Conservation (phyloP, 805 yeast genomes). For the Suhomyces canberraensis region DNA sequence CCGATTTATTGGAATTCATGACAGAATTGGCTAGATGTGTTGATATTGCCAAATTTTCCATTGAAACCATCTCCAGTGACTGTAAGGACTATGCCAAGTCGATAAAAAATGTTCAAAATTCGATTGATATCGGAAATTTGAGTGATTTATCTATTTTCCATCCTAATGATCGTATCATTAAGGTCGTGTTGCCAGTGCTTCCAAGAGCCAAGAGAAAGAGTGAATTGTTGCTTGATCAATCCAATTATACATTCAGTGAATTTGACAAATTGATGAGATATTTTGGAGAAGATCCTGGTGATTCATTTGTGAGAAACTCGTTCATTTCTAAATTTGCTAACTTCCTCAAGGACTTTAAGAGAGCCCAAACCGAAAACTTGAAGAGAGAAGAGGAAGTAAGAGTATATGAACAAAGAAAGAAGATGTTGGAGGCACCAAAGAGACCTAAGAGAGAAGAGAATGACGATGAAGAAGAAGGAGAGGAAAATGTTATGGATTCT, state of each 20-base stretch:
- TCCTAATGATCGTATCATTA: slow-evolving; percentile 60
- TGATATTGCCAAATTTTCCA: slow-evolving; percentile 56
- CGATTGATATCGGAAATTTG: slow-evolving; percentile 60
- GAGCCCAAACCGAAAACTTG: slow-evolving; percentile 62
- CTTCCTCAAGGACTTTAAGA: slow-evolving; percentile 59
- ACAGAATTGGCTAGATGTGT: slow-evolving; percentile 54
- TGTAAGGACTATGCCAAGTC: slow-evolving; percentile 52
- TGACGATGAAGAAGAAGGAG: slow-evolving; percentile 37
- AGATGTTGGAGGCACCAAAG: slow-evolving; percentile 50
- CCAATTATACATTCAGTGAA: slow-evolving; percentile 47
- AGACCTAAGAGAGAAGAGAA: slow-evolving; percentile 20
- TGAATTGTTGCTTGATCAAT: slow-evolving; percentile 48
- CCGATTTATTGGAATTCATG: slow-evolving; percentile 58
- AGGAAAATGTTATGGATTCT: slow-evolving; percentile 71
- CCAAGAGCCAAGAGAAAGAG: slow-evolving; percentile 55
- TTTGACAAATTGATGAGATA: slow-evolving; percentile 60
- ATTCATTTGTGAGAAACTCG: slow-evolving; percentile 50
- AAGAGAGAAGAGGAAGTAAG: slow-evolving; percentile 66
- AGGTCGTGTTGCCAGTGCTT: slow-evolving; percentile 50
- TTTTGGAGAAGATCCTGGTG: slow-evolving; percentile 69
- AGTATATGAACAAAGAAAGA: slow-evolving; percentile 73
- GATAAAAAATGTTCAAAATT: slow-evolving; percentile 49
- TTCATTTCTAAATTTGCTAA: slow-evolving; percentile 62
- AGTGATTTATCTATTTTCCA: slow-evolving; percentile 62
- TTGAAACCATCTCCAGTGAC: slow-evolving; percentile 61